Evolutionary conservation across 140 eudicot species (phyloP), one percentile per base, ranked within the genome.

Genomic region (Erigeron philadelphicus): DNA sequence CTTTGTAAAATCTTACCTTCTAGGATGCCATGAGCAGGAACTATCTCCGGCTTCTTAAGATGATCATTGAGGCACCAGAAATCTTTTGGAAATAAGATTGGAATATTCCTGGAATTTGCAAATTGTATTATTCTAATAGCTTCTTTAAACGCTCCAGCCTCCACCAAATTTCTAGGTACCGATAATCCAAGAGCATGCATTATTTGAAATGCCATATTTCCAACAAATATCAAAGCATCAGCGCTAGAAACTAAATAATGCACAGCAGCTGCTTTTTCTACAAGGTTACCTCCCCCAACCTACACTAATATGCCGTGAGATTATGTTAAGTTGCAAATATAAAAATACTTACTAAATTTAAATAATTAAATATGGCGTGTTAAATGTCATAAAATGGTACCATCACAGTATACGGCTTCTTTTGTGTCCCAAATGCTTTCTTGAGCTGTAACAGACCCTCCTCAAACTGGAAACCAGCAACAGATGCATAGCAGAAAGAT

Each of bases 381-480:
- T 7, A 25, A 52, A 42, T 59, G 42, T 11, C 46, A 25, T 69
- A 44, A 60, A 70, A 64, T 62, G 52, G 64, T 85, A 88, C 97
- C 80, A 90, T 79, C 68, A 86, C 89, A 47, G 84, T 61, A 71
- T 77, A 88, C 17, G 95, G 97, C n/a, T 66, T 81, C 72, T 21
- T 31, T 78, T 70, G 60, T 72, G 71, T 50, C 11, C 35, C 74
- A n/a, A 79, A 49, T 54, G 90, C 82, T 8, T 82, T 82, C 86
- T 82, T 84, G 76, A 90, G 78, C 64, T 85, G 87, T 76, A 18
- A 9, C 16, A 90, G 58, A 49, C 82, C 78, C 67, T 80, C 84
- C 75, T 85, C 91, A 79, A 90, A 90, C 77, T 74, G 79, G 69
- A 90, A 88, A 70, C 97, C 97, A 75, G 97, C 96, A 74, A 90